Base-by-base conservation (phyloP, 441 rosid species). In the Arabidopsis hybrid region DNA sequence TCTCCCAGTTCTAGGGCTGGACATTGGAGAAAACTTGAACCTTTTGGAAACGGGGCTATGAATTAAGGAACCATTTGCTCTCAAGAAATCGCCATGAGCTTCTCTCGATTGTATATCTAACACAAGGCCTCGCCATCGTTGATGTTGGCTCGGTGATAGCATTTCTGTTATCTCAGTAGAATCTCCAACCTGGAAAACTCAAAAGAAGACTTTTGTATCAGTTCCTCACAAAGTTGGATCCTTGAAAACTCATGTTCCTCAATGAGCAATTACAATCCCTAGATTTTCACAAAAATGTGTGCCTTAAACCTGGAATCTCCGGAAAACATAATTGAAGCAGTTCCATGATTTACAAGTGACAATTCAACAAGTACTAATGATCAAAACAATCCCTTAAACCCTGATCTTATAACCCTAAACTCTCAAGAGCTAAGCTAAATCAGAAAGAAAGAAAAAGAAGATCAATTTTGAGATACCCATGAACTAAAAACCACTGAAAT, bases 161-260 rank as follows among this genome's bases (percentile, higher is more conserved):
- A 85, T 92, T 81, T 90, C 92, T 7, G 71, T 82, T 71, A 91
- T 92, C 84, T 91, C 98, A n/a, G 71, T 61, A 62, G 82, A 81
- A 74, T 73, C 79, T 51, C 73, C 86, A 60, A 39, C 77, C 97
- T 87, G 64, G 11, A 16, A 77, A 70, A 45, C 50, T 9, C 61
- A 62, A 60, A 68, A 76, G 59, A 76, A 49, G 45, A 45, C 49
- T 8, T 7, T 69, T 72, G 18, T 55, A 79, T 52, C 32, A 39
- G 26, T 39, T 52, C 14, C 16, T 40, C 51, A 55, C 4, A 64
- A 64, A 42, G 13, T 13, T 42, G 18, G 8, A 51, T 67, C 39
- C 17, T 32, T 34, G 5, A 60, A 8, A 14, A 31, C 60, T 51
- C 7, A 67, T 56, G 7, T 29, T 40, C 53, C 42, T 67, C 14